Evolutionary conservation across 2,329 filamentous ascomycete genomes (phyloP).

Genomic region (Ceratocystis variospora): DNA sequence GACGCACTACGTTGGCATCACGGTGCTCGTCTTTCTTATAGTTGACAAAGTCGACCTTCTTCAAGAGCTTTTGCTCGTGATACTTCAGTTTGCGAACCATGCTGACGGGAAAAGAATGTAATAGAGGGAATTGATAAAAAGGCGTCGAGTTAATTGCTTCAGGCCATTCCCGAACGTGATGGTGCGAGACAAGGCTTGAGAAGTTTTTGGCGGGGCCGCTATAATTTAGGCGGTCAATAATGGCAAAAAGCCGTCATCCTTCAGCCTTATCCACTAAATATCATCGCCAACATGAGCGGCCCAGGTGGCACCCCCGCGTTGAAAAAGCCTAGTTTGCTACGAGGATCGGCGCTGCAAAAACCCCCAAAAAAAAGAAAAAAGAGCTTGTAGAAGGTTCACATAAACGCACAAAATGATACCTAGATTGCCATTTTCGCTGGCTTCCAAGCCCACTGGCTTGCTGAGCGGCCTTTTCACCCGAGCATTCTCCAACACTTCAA

Average conservation of each 20-base stretch:
- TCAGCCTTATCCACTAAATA: not conserved
- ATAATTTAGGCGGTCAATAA: constrained; percentile 7
- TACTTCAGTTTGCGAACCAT: constrained; percentile 97
- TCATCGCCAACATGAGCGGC: not conserved
- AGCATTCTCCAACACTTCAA: constrained; percentile 11
- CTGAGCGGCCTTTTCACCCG: constrained; percentile 12
- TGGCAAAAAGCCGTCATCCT: constrained; percentile 11
- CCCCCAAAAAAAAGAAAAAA: not conserved
- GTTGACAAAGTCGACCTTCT: constrained; percentile 83
- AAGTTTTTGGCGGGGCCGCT: constrained; percentile 19
- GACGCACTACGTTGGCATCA: constrained; percentile 61
- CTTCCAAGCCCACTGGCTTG: constrained; percentile 11
- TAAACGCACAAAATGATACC: constrained; percentile 5
- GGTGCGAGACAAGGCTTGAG: constrained; percentile 1
- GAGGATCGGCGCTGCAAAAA: not conserved
- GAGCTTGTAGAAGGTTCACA: not conserved
- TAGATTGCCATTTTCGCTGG: constrained; percentile 10
- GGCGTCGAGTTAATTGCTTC: not conserved
- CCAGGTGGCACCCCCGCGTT: not conserved
- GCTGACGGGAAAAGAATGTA: constrained; percentile 23
- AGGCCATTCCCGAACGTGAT: not conserved
- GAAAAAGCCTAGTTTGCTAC: not conserved
- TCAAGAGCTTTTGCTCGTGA: constrained; percentile 92
- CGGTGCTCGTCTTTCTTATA: constrained; percentile 87
- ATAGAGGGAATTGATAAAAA: not conserved